Base-by-base conservation (phyloP, 768 basidiomycete genomes). In the Vishniacozyma victoriae region DNA sequence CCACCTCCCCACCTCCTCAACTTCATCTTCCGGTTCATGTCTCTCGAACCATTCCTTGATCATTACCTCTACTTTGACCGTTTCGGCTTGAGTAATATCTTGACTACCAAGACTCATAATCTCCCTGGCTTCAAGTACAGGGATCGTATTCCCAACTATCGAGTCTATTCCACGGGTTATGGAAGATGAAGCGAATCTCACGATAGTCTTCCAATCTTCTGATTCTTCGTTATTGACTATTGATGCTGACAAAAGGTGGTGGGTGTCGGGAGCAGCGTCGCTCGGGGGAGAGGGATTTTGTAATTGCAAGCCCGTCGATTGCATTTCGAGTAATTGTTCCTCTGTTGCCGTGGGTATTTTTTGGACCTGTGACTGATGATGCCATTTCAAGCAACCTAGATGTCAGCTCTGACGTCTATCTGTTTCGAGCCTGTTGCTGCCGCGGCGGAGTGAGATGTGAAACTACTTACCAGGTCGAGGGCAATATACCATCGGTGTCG, bases 91-190 rank as follows among this genome's bases (percentile, higher is more conserved):
- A n/a, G n/a, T n/a, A n/a, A n/a, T n/a, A n/a, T n/a, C n/a, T n/a
- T n/a, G n/a, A n/a, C n/a, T n/a, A n/a, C n/a, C n/a, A n/a, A n/a
- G n/a, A n/a, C n/a, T 7, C 13, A 58, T 22, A 18, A 62, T 44
- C 15, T 55, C 44, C 31, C 60, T 49, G 0, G 60, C 60, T 24
- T 29, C 12, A 0, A 62, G 23, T n/a, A 62, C 44, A 18, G 27
- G 29, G n/a, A 41, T 37, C 2, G 50, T 46, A 35, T 53, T 53
- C 0, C 60, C 60, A 1, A 58, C 57, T 5, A 62, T 51, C 3
- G 56, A 56, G 5, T 36, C 35, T 6, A 35, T 46, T 9, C 60
- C 60, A 18, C 57, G 48, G 2, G 39, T 27, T 15, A 58, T 53
- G 16, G 53, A 37, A 13, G 13, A 12, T 36, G 49, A 16, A n/a